Conservation (phyloP, 2,329 filamentous ascomycete species). For the Pseudogymnoascus sp. region DNA sequence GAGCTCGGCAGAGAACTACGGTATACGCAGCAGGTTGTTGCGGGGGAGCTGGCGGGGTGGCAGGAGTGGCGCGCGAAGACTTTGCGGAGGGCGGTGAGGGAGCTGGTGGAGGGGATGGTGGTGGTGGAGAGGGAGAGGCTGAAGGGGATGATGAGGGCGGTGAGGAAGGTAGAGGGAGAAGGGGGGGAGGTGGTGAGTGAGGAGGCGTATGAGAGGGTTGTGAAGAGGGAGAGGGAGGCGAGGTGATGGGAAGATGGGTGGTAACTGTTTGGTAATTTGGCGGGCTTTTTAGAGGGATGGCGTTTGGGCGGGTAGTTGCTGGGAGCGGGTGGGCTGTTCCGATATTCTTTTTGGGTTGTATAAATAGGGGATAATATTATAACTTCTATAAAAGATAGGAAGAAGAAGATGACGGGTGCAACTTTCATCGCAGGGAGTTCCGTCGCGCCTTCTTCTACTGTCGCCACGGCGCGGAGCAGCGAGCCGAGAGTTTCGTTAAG, state of each 20-base stretch:
- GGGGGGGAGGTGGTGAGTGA: neutral
- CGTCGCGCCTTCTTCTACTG: too few species aligned
- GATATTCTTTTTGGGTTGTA: neutral
- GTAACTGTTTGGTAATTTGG: neutral
- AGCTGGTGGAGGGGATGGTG: constrained; percentile 71
- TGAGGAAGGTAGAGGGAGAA: constrained; percentile 40
- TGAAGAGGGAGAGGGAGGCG: neutral
- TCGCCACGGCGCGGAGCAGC: too few species aligned
- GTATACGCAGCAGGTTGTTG: constrained; percentile 90
- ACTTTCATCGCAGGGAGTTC: neutral
- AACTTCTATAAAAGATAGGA: neutral
- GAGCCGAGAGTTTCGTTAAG: too few species aligned
- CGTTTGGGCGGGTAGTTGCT: neutral
- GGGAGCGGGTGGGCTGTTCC: neutral
- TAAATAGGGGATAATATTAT: constrained; percentile 3
- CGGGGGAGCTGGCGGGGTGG: constrained; percentile 86
- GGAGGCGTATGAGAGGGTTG: neutral
- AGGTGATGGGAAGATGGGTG: neutral
- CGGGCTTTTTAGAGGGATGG: neutral
- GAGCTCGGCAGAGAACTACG: constrained; percentile 73
- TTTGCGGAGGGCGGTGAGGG: constrained; percentile 65
- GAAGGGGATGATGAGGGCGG: constrained; percentile 70
- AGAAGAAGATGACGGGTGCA: neutral
- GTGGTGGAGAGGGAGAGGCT: constrained; percentile 72
- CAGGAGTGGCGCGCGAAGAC: constrained; percentile 79